Conservation (phyloP, 768 basidiomycete species). For the Lactarius akahatsu region DNA sequence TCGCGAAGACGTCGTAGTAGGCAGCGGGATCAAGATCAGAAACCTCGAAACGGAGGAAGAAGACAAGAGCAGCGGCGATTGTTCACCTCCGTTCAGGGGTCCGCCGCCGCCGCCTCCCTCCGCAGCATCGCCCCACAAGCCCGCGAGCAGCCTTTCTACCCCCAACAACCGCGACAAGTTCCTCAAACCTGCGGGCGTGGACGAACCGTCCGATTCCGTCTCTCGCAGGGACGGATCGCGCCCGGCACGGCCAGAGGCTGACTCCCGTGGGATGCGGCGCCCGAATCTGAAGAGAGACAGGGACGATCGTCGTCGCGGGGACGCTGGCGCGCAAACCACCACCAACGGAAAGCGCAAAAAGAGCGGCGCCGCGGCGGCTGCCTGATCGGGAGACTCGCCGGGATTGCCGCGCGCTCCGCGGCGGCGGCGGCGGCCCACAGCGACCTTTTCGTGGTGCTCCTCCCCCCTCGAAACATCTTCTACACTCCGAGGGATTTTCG, state of each 20-base stretch:
- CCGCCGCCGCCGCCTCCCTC: not conserved
- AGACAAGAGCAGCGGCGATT: constrained; percentile 4
- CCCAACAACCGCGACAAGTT: constrained; percentile 1
- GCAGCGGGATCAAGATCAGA: constrained; percentile 7
- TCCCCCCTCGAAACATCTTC: not conserved
- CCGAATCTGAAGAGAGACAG: constrained; percentile 24
- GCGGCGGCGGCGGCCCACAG: not conserved
- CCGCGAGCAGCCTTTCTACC: not conserved
- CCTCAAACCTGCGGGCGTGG: constrained; percentile 24
- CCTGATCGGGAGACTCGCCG: constrained; percentile 4
- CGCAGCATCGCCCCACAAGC: constrained; percentile 4
- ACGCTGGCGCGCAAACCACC: constrained; percentile 5
- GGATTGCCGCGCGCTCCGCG: constrained; percentile 22
- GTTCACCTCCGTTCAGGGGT: not conserved
- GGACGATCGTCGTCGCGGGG: constrained; percentile 12
- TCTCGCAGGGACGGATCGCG: constrained; percentile 19
- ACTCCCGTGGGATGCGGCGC: constrained; percentile 5
- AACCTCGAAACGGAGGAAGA: constrained; percentile 2
- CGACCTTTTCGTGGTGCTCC: not conserved
- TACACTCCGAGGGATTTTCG: not conserved
- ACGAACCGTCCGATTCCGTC: constrained; percentile 17
- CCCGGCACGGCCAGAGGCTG: not conserved
- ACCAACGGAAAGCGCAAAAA: constrained; percentile 21
- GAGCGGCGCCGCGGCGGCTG: constrained; percentile 22
- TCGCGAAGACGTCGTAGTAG: constrained; percentile 14